Conservation (phyloP, 345 rosid species). For the Eucalyptus sp. region DNA sequence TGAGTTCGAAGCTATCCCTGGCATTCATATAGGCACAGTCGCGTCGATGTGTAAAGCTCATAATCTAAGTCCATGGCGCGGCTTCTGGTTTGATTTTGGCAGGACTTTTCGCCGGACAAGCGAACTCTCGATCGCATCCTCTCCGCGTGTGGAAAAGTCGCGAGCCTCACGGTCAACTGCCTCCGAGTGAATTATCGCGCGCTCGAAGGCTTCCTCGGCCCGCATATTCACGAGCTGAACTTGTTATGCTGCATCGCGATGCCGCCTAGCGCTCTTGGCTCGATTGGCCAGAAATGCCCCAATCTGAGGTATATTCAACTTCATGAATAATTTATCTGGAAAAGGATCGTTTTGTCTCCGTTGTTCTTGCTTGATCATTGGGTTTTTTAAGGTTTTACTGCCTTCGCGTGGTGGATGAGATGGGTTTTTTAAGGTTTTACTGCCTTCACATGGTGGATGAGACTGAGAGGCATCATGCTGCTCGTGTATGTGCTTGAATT, state of each 20-base stretch:
- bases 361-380: not conserved
- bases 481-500: not conserved
- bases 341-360: not conserved
- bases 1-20: not conserved
- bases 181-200: slow-evolving; percentile 23
- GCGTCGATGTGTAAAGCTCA: not conserved
- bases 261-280: slow-evolving; percentile 17
- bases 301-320: slow-evolving; percentile 27
- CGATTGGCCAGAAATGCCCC: slow-evolving; percentile 29
- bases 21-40: too few relatives aligned
- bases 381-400: not conserved
- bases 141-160: slow-evolving; percentile 13
- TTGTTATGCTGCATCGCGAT: slow-evolving; percentile 29
- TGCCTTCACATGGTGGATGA: not conserved
- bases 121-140: slow-evolving; percentile 18
- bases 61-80: too few relatives aligned
- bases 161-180: slow-evolving; percentile 31
- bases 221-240: slow-evolving; percentile 28
- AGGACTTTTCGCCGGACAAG: slow-evolving; percentile 27
- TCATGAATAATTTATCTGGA: not conserved
- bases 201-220: slow-evolving; percentile 12
- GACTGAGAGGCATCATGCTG: not conserved
- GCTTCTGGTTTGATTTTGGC: not conserved
- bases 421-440: not conserved
- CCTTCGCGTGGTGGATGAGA: not conserved